These are phyloP conservation scores for Sechiopsis laciniata DNA, from an alignment of 306 rosid species.

Conservation along the genomic window DNA sequence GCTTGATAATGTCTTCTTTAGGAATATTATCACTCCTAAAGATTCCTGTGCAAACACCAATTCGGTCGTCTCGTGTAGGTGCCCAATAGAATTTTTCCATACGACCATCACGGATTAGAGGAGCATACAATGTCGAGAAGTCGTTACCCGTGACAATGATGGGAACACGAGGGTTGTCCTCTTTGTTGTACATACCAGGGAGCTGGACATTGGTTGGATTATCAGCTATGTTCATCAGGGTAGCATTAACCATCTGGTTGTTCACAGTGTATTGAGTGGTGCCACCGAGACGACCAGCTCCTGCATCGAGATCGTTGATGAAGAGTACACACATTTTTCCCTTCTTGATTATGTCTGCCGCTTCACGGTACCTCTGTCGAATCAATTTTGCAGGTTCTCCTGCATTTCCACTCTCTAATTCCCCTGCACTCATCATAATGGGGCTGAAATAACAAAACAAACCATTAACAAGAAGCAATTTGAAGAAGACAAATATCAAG, in stretches of 20 bases:
- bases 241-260: constrained; percentile 82
- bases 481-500: too few relatives aligned
- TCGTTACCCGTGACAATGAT: constrained; percentile 71
- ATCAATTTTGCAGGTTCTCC: constrained; percentile 68
- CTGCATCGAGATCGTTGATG: constrained; percentile 76
- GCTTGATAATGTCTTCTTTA: constrained; percentile 33
- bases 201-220: constrained; percentile 68
- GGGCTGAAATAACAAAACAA: constrained; percentile 37
- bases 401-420: constrained; percentile 65
- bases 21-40: constrained; percentile 45
- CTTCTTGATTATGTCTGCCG: constrained; percentile 53
- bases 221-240: constrained; percentile 78
- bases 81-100: constrained; percentile 88
- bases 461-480: background rate
- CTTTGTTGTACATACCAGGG: constrained; percentile 82
- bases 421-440: constrained; percentile 85
- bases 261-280: constrained; percentile 75
- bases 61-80: constrained; percentile 56
- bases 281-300: constrained; percentile 71
- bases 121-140: constrained; percentile 74
- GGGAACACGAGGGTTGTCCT: constrained; percentile 69
- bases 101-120: constrained; percentile 78
- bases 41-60: constrained; percentile 67
- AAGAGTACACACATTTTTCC: constrained; percentile 65
- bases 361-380: constrained; percentile 62